phyloP scores from a whole-genome alignment of 179 eudicot species.

The Amaranthus tricolor region DNA sequence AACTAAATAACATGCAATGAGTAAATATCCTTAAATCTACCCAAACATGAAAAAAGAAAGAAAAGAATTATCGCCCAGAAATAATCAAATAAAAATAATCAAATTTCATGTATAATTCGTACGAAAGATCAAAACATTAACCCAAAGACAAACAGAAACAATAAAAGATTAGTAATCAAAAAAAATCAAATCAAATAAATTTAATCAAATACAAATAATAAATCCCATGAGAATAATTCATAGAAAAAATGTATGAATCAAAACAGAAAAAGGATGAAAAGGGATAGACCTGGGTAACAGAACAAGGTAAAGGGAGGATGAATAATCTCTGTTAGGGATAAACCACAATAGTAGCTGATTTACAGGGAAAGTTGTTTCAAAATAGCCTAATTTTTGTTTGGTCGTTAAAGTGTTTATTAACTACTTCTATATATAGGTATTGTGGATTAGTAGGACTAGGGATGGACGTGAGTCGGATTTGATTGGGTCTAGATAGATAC shows the following conservation, averaged over 20 bases:
- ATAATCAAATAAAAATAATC: neutral
- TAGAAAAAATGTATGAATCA: neutral
- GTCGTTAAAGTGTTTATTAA: neutral
- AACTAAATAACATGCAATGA: conserved; percentile 1
- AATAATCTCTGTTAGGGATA: neutral
- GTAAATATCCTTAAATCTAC: conserved; percentile 20
- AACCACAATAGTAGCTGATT: conserved; percentile 15
- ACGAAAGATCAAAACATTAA: neutral
- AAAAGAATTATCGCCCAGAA: neutral
- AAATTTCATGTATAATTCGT: neutral
- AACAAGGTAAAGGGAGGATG: conserved; percentile 19
- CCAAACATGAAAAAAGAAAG: neutral
- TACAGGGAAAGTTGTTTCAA: neutral
- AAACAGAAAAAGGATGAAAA: neutral
- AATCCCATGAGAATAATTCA: neutral
- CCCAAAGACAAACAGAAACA: neutral
- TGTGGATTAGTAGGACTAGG: too few relatives aligned
- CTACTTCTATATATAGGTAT: neutral
- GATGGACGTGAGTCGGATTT: too few relatives aligned
- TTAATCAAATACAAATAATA: neutral
- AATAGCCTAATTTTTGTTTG: conserved; percentile 1
- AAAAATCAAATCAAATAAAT: neutral
- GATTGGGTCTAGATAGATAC: too few relatives aligned
- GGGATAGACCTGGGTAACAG: conserved; percentile 20
- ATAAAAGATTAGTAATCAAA: neutral